phyloP scores from a whole-genome alignment of 2,329 filamentous ascomycete species.

The Purpureocillium takamizusanense region DNA sequence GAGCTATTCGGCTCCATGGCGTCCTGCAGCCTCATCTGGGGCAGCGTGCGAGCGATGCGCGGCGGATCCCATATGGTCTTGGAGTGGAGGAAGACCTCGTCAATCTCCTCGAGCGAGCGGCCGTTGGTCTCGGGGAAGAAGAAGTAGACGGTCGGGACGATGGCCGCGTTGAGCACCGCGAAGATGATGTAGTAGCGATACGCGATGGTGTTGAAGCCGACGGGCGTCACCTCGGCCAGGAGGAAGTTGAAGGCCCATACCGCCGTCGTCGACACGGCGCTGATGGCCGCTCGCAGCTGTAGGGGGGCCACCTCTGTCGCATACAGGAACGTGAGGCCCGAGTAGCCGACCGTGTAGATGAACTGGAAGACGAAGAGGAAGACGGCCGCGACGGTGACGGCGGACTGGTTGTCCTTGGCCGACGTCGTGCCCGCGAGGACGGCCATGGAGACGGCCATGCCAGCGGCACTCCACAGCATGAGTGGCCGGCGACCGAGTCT shows the following conservation, averaged over 20 bases:
- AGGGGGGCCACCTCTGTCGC: conserved; percentile 21
- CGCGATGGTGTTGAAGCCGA: conserved; percentile 13
- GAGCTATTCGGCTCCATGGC: too few relatives aligned
- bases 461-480: conserved; percentile 20
- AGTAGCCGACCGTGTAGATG: conserved; percentile 29
- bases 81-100: conserved; percentile 7
- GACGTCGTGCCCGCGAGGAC: conserved; percentile 22
- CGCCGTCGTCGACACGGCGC: conserved; percentile 20
- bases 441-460: conserved; percentile 22
- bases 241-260: conserved; percentile 26
- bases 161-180: conserved; percentile 16
- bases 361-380: conserved; percentile 32
- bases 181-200: conserved; percentile 20
- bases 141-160: conserved; percentile 18
- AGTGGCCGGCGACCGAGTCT: conserved; percentile 34
- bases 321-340: conserved; percentile 20
- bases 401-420: conserved; percentile 25
- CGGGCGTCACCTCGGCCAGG: conserved; percentile 9
- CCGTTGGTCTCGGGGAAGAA: conserved; percentile 21
- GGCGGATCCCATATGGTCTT: too few relatives aligned
- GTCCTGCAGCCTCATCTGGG: too few relatives aligned
- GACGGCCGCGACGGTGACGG: conserved; percentile 28
- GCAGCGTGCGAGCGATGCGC: too few relatives aligned
- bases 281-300: conserved; percentile 13
- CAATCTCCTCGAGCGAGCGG: conserved; percentile 32